Base-by-base conservation (phyloP, 306 rosid species). In the Casuarina equisetifolia region DNA sequence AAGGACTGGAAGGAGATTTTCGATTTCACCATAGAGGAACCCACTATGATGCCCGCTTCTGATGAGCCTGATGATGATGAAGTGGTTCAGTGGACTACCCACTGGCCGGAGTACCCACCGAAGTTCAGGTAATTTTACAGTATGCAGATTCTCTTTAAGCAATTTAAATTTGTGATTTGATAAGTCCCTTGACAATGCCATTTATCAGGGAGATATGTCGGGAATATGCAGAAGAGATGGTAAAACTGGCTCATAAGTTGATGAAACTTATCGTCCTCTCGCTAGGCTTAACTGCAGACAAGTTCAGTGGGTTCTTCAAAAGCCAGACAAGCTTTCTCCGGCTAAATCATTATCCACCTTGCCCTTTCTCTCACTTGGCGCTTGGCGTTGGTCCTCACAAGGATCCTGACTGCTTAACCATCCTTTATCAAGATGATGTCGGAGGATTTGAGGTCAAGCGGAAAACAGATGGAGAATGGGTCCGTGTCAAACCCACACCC, bases 1-100 rank as follows among this genome's bases (percentile, higher is more conserved):
- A 86, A 91, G 25, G 98, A 93, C 48, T 89, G 98, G 97, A 91
- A 89, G 50, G 97, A 91, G 74, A 91, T 84, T 4, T 85, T 86
- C 76, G 97, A 90, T 85, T 85, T 86, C 62, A 4, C 12, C 0
- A 72, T 80, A 19, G 48, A 51, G 42, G 90, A 84, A 2, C 93
- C 92, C 0, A 84, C 87, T 6, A 2, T 84, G 0, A 10, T 84
- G 8, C 84, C 92, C 1, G 38, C 77, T 9, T 87, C 86, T 35
- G 50, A 61, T 39, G 85, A 85, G 4, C 83, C 77, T 0, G 61
- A 84, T 4, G 91, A 85, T 45, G 12, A 69, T 16, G 74, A 55
- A 32, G 44, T 89, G 1, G 82, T 77, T 9, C 72, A 74, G 63
- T 85, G 87, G 76, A 52, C 69, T 9, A 93, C 88, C 36, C 78